Percentiles rank a stretch among this genome's conserved stretches.
These are phyloP conservation scores for Colletotrichum theobromicola DNA, from an alignment of 2,329 filamentous ascomycete genomes.

Conservation along the genomic window DNA sequence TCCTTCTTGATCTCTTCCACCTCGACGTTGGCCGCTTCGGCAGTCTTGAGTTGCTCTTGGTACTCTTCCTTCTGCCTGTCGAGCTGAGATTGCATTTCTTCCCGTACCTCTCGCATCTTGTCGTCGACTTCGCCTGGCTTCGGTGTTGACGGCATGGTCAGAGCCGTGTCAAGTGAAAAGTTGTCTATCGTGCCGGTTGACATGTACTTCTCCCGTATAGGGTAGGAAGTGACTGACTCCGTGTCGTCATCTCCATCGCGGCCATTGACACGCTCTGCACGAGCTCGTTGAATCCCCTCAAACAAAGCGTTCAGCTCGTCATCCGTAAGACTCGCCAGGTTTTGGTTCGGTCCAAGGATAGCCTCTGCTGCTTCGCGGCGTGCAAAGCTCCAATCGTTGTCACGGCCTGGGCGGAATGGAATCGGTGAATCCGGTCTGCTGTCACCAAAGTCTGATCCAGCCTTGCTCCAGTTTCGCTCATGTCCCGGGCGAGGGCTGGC, in stretches of 20 bases:
- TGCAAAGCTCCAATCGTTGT: slow-evolving; percentile 95
- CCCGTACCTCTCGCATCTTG: slow-evolving; percentile 73
- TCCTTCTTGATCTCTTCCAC: slow-evolving; percentile 84
- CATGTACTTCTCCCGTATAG: slow-evolving; percentile 91
- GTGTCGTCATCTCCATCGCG: slow-evolving; percentile 88
- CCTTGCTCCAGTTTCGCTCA: slow-evolving; percentile 80
- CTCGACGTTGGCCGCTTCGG: slow-evolving; percentile 77
- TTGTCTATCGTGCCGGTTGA: slow-evolving; percentile 95
- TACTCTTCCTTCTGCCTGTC: slow-evolving; percentile 87
- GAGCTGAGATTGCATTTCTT: slow-evolving; percentile 83
- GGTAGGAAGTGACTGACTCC: slow-evolving; percentile 88
- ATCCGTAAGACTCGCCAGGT: slow-evolving; percentile 87
- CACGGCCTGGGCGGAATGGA: slow-evolving; percentile 70
- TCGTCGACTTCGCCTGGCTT: slow-evolving; percentile 79
- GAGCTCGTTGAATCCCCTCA: slow-evolving; percentile 88
- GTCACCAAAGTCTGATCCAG: slow-evolving; percentile 78
- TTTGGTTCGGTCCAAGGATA: slow-evolving; percentile 88
- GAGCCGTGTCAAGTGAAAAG: slow-evolving; percentile 89
- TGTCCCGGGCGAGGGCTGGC: slow-evolving; percentile 69
- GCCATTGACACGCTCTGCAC: slow-evolving; percentile 74
- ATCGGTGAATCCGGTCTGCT: slow-evolving; percentile 83
- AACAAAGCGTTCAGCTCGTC: slow-evolving; percentile 94
- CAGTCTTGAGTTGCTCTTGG: slow-evolving; percentile 75
- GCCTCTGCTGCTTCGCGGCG: slow-evolving; percentile 91
- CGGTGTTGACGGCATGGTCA: slow-evolving; percentile 95